A percentile compares a stretch with the other conserved stretches of the same genome.
phyloP scores from a whole-genome alignment of 441 rosid genomes.

The Pelargonium citronellum region DNA sequence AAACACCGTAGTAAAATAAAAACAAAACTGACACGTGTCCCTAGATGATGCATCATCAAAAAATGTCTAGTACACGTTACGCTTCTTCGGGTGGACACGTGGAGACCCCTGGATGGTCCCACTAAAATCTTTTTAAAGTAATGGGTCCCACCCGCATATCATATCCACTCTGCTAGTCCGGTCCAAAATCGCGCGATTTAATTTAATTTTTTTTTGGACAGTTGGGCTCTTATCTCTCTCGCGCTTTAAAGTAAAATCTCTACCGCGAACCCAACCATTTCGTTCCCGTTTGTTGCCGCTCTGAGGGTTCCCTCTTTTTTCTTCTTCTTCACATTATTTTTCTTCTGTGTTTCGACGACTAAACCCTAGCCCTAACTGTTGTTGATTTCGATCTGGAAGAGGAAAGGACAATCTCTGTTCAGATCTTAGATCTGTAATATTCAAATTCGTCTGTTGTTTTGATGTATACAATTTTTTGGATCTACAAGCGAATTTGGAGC shows the following conservation, averaged over 20 bases:
- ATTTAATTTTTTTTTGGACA: background rate
- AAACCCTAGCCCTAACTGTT: background rate
- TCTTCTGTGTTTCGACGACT: background rate
- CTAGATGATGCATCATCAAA: too few species aligned
- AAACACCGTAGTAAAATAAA: too few species aligned
- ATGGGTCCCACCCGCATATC: too few species aligned
- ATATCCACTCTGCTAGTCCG: background rate
- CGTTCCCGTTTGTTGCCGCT: background rate
- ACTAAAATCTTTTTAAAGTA: too few species aligned
- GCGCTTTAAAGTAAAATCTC: background rate
- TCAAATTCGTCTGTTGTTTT: background rate
- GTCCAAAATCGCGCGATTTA: background rate
- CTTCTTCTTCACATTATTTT: background rate
- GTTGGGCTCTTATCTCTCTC: background rate
- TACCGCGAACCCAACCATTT: background rate
- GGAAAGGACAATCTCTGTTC: background rate
- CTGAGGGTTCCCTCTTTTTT: background rate
- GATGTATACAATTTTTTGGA: background rate
- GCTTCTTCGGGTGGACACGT: too few species aligned
- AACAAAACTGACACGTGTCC: too few species aligned
- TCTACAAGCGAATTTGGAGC: background rate
- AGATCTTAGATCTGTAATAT: background rate
- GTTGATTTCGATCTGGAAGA: background rate
- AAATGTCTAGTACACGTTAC: too few species aligned
- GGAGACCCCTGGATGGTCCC: too few species aligned